Conservation (phyloP, 1,284 basidiomycete genomes). For the Trametes polyzona region DNA sequence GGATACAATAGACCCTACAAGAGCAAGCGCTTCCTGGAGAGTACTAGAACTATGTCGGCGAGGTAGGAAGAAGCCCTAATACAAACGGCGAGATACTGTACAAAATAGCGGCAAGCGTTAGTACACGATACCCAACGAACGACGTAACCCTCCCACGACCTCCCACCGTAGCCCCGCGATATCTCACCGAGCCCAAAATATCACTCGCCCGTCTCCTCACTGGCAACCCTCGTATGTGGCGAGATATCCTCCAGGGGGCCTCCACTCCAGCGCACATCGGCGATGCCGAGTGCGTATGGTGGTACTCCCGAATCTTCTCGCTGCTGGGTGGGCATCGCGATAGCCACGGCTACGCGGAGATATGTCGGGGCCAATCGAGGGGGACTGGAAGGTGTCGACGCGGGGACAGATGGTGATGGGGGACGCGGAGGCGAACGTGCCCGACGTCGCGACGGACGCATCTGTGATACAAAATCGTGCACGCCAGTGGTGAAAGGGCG, state of each 20-base stretch:
- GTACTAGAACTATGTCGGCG: no score
- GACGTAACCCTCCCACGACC: no score
- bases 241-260: background rate
- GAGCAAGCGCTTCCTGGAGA: no score
- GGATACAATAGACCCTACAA: no score
- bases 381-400: background rate
- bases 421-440: background rate
- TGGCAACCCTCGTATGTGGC: no score
- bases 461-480: slow-evolving; percentile 13
- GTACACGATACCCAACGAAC: no score
- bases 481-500: slow-evolving; percentile 16
- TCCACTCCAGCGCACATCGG: slow-evolving; percentile 9
- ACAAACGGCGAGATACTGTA: no score
- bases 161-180: no score
- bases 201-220: no score
- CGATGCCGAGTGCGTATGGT: slow-evolving; percentile 12
- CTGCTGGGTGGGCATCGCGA: slow-evolving; percentile 27
- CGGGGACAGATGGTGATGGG: background rate
- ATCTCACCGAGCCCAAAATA: no score
- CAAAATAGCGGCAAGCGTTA: no score
- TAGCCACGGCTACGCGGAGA: slow-evolving; percentile 26
- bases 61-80: no score
- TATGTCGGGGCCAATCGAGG: background rate
- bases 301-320: slow-evolving; percentile 1
- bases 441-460: slow-evolving; percentile 4